Conservation (phyloP, 768 basidiomycete genomes). For the Boletus tomentosulus region DNA sequence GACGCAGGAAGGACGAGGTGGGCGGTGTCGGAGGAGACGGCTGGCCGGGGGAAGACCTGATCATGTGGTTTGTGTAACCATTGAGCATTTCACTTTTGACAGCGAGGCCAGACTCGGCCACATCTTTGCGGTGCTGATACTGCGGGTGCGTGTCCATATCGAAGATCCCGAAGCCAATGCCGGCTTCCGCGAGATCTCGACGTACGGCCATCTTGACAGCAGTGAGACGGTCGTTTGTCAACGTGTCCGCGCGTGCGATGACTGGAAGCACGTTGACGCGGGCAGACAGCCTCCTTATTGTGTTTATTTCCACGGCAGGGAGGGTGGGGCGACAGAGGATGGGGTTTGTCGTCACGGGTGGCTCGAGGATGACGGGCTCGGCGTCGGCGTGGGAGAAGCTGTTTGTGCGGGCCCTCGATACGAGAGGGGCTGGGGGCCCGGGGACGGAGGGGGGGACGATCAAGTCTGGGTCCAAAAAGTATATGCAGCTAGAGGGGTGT, state of each 20-base stretch:
- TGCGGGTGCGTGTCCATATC: conserved; percentile 63
- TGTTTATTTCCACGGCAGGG: conserved; percentile 65
- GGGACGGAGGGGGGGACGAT: conserved; percentile 70
- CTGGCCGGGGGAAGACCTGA: conserved; percentile 47
- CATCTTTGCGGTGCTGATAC: conserved; percentile 41
- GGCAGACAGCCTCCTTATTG: conserved; percentile 74
- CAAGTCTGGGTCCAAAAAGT: conserved; percentile 81
- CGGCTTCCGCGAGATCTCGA: conserved; percentile 75
- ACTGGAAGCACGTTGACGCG: conserved; percentile 88
- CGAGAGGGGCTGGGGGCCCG: conserved; percentile 61
- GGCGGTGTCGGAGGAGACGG: conserved; percentile 69
- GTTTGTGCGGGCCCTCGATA: conserved; percentile 64
- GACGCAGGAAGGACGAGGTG: conserved; percentile 53
- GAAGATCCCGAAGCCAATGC: conserved; percentile 88
- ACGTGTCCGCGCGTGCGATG: conserved; percentile 73
- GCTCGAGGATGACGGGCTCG: conserved; percentile 77
- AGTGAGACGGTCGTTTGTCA: conserved; percentile 77
- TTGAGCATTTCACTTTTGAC: conserved; percentile 52
- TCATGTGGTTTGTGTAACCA: conserved; percentile 46
- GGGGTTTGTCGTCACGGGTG: conserved; percentile 71
- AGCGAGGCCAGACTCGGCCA: conserved; percentile 37
- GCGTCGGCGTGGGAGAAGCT: conserved; percentile 69
- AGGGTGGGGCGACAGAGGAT: conserved; percentile 63
- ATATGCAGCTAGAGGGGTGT: conserved; percentile 60
- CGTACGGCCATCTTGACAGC: conserved; percentile 78